These are phyloP conservation scores for Cenococcum geophilum DNA, from an alignment of 495 filamentous ascomycete species.

Conservation along the genomic window DNA sequence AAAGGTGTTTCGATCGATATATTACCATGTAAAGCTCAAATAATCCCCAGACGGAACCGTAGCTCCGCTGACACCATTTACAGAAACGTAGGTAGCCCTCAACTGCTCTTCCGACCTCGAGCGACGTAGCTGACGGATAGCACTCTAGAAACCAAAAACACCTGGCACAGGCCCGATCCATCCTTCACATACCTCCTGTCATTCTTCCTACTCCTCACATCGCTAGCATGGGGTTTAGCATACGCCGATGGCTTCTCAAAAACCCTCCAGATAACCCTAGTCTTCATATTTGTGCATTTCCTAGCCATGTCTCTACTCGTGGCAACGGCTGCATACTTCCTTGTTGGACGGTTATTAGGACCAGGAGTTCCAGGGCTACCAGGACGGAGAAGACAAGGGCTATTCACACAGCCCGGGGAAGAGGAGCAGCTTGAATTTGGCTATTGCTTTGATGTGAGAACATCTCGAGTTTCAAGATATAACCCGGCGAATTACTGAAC, in stretches of 20 bases:
- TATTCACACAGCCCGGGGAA: constrained; percentile 51
- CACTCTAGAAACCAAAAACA: constrained; percentile 63
- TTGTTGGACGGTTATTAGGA: constrained; percentile 58
- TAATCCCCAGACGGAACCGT: background rate
- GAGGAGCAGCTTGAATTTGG: constrained; percentile 65
- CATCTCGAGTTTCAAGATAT: too few species aligned
- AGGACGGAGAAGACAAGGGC: constrained; percentile 48
- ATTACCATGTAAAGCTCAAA: constrained; percentile 59
- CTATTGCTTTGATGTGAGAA: constrained; percentile 65
- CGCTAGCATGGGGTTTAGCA: constrained; percentile 66
- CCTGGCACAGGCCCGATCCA: constrained; percentile 69
- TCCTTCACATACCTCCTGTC: constrained; percentile 73
- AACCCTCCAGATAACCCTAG: constrained; percentile 54
- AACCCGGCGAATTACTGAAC: too few species aligned
- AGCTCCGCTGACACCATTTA: constrained; percentile 17
- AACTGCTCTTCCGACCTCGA: constrained; percentile 12
- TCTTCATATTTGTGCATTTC: constrained; percentile 66
- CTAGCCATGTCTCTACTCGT: constrained; percentile 55
- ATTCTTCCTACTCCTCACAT: constrained; percentile 66
- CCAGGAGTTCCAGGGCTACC: constrained; percentile 46
- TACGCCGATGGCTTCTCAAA: constrained; percentile 53
- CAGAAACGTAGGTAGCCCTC: constrained; percentile 55
- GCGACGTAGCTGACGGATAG: constrained; percentile 8
- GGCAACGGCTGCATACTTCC: constrained; percentile 58
- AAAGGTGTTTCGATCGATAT: constrained; percentile 70